phyloP scores from a whole-genome alignment of 768 basidiomycete species.

The Trametes cubensis region DNA sequence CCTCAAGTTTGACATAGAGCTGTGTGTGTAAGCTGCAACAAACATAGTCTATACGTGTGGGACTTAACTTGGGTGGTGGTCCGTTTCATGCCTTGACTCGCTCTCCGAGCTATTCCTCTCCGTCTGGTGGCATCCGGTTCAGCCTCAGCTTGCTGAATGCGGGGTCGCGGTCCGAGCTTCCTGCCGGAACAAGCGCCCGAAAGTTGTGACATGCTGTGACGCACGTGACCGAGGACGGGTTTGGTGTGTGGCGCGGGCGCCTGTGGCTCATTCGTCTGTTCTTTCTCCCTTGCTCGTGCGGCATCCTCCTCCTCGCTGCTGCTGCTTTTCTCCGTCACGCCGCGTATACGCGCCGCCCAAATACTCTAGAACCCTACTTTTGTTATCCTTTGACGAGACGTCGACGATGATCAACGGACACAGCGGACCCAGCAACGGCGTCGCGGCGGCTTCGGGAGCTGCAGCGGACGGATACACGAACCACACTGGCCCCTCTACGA shows the following conservation, averaged over 20 bases:
- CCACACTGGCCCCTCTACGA: slow-evolving; percentile 38
- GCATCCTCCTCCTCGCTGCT: slow-evolving; percentile 1
- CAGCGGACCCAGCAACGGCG: slow-evolving; percentile 51
- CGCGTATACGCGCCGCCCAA: neutral
- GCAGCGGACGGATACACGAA: slow-evolving; percentile 33
- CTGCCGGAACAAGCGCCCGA: neutral
- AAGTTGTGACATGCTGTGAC: neutral
- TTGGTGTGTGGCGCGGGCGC: slow-evolving; percentile 3
- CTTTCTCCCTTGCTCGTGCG: slow-evolving; percentile 13
- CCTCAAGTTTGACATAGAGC: too few species aligned
- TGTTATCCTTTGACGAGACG: neutral
- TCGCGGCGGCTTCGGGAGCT: slow-evolving; percentile 27
- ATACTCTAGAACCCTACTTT: neutral
- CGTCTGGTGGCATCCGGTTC: too few species aligned
- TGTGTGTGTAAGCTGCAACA: too few species aligned
- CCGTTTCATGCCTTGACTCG: neutral
- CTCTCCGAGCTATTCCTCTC: too few species aligned
- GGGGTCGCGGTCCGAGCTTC: neutral
- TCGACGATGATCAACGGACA: slow-evolving; percentile 52
- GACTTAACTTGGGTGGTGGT: neutral
- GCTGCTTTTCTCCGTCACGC: neutral
- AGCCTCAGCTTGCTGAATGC: too few species aligned
- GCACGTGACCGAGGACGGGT: slow-evolving; percentile 1
- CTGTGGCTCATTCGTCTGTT: slow-evolving; percentile 10
- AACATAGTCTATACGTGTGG: neutral